These are phyloP conservation scores for Fusarium haematococcum DNA, from an alignment of 2,329 filamentous ascomycete genomes.

Conservation along the genomic window DNA sequence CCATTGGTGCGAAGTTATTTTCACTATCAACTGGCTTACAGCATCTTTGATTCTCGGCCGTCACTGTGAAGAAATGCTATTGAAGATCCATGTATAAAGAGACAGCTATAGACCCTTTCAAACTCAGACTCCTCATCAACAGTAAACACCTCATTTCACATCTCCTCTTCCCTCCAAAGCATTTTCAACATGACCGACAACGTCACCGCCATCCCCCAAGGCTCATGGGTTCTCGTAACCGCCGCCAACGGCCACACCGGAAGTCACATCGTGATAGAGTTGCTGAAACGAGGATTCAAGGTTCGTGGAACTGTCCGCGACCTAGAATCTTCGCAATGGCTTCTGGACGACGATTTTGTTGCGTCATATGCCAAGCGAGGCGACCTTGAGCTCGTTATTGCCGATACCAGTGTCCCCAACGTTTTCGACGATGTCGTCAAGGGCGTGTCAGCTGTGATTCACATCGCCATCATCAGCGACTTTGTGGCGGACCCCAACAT, in stretches of 20 bases:
- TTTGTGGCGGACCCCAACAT: slow-evolving; percentile 27
- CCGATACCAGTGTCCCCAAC: slow-evolving; percentile 25
- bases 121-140: not conserved
- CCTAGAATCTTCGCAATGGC: slow-evolving; percentile 30
- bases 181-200: not conserved
- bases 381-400: slow-evolving; percentile 29
- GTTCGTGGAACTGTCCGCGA: slow-evolving; percentile 36
- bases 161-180: not conserved
- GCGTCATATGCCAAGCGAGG: slow-evolving; percentile 11
- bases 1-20: not conserved
- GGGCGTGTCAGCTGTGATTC: slow-evolving; percentile 33
- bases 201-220: slow-evolving; percentile 28
- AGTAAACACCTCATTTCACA: rapidly evolving
- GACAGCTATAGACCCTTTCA: not conserved
- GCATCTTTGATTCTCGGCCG: not conserved
- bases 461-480: slow-evolving; percentile 30
- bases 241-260: slow-evolving; percentile 37
- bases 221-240: slow-evolving; percentile 38
- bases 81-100: not conserved
- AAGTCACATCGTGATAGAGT: slow-evolving; percentile 35
- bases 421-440: slow-evolving; percentile 36
- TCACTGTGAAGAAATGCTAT: not conserved
- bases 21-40: not conserved
- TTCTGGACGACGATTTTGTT: slow-evolving; percentile 24
- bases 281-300: slow-evolving; percentile 34